Base-by-base conservation (phyloP, 176 grass and related monocot genomes). In the Rhynchospora pubera region DNA sequence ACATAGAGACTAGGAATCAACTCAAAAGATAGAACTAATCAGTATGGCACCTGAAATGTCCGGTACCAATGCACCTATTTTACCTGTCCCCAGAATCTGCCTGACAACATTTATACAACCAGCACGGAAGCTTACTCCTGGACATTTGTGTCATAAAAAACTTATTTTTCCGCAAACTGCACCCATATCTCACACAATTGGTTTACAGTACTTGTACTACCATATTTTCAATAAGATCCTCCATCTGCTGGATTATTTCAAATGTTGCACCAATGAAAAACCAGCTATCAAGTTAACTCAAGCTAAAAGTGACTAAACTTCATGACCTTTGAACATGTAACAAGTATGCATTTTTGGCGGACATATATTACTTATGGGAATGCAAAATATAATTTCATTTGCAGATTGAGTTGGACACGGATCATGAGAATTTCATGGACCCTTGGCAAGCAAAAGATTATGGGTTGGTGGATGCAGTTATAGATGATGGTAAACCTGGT, bases 371-470 rank as follows among this genome's bases (percentile, higher is more conserved):
- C 45, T 45, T 14, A 67, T 19, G 0, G 53, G 44, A 81, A 39
- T 22, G 7, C 44, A 82, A 52, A 79, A 62, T 64, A 34, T 32
- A 34, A 62, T 62, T 15, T 79, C 64, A 6, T 47, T 73, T 94
- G 57, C 85, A 98, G 96, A 88, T 98, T 57, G 85, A 93, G 57
- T 71, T 84, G 45, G 96, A 98, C 75, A 95, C 92, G 6, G 91
- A 88, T 64, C 91, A 92, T 73, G 96, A 98, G 87, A 87, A 91
- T 82, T 98, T 94, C 84, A 98, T 95, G 96, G 92, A 93, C 85
- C 82, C 96, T 81, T 98, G 87, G 92, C 92, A 98, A 85, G 92
- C 96, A 45, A 93, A 98, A 86, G 92, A 93, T 79, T 98, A 98
- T 70, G 92, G 96, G 14, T 84, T 98, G 85, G 47, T 95, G 78